Evolutionary conservation across 2,329 filamentous ascomycete genomes (phyloP).

Genomic region (Fusarium redolens): DNA sequence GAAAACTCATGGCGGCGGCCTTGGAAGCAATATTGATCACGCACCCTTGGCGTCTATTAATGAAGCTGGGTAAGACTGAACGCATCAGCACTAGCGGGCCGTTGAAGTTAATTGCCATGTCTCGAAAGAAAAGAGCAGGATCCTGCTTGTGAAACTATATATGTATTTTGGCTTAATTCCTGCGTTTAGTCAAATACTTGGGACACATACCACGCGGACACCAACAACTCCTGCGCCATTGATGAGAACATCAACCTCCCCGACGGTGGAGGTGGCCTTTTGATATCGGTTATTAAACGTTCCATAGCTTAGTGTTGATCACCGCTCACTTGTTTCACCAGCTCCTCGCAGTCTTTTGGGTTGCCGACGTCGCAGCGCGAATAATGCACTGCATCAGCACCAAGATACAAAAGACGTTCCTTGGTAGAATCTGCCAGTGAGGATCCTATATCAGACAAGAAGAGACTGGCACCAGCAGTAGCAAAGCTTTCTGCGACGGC

Average conservation of each 20-base stretch:
- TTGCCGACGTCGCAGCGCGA: not conserved
- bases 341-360: not conserved
- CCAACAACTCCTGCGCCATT: not conserved
- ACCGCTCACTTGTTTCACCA: not conserved
- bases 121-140: not conserved
- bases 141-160: not conserved
- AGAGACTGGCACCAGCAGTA: not conserved
- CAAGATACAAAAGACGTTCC: not conserved
- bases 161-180: fast-evolving
- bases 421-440: not conserved
- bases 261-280: fast-evolving
- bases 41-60: not conserved
- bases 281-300: fast-evolving
- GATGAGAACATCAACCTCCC: fast-evolving
- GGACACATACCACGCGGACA: not conserved
- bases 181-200: fast-evolving
- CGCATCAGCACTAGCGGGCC: not conserved
- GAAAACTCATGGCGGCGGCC: not conserved
- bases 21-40: not conserved
- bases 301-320: fast-evolving
- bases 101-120: not conserved
- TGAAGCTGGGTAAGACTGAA: not conserved
- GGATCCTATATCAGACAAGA: not conserved
- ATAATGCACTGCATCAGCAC: not conserved
- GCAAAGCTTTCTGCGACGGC: not conserved